A percentile compares a stretch with the other conserved stretches of the same genome.
phyloP scores from a whole-genome alignment of 495 filamentous ascomycete species.

The Geopyxis carbonaria region DNA sequence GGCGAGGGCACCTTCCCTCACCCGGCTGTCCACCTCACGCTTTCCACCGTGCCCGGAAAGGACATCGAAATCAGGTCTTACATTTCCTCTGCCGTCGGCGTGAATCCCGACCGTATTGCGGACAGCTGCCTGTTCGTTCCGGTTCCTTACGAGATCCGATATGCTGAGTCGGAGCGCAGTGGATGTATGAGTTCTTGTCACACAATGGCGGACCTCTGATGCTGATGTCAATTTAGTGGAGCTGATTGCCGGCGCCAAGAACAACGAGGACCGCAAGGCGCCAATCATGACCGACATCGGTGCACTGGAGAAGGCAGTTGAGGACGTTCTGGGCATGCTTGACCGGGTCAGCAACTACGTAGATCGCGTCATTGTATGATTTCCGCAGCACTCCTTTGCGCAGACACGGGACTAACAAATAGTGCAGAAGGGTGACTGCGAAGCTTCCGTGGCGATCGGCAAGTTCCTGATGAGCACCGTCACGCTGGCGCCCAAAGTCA shows the following conservation, averaged over 20 bases:
- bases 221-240: slow-evolving; percentile 34
- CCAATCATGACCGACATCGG: slow-evolving; percentile 72
- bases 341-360: slow-evolving; percentile 84
- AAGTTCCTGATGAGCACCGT: slow-evolving; percentile 88
- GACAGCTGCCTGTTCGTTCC: slow-evolving; percentile 94
- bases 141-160: slow-evolving; percentile 81
- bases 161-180: slow-evolving; percentile 78
- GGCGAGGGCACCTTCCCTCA: slow-evolving; percentile 93
- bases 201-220: not conserved
- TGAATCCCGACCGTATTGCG: slow-evolving; percentile 80
- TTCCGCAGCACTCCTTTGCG: not conserved
- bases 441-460: slow-evolving; percentile 66
- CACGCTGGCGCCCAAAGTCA: slow-evolving; percentile 83
- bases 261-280: slow-evolving; percentile 52
- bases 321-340: slow-evolving; percentile 70
- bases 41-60: slow-evolving; percentile 69
- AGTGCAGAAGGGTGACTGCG: slow-evolving; percentile 37
- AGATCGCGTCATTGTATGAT: slow-evolving; percentile 50
- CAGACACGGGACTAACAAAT: not conserved
- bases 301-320: slow-evolving; percentile 61
- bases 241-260: slow-evolving; percentile 63
- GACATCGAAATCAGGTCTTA: slow-evolving; percentile 77
- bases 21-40: slow-evolving; percentile 88
- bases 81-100: slow-evolving; percentile 85
- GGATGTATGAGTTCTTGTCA: slow-evolving; percentile 30